A percentile compares a stretch with the other conserved stretches of the same genome.
These are phyloP conservation scores for Begonia masoniana DNA, from an alignment of 306 rosid species.

Conservation along the genomic window DNA sequence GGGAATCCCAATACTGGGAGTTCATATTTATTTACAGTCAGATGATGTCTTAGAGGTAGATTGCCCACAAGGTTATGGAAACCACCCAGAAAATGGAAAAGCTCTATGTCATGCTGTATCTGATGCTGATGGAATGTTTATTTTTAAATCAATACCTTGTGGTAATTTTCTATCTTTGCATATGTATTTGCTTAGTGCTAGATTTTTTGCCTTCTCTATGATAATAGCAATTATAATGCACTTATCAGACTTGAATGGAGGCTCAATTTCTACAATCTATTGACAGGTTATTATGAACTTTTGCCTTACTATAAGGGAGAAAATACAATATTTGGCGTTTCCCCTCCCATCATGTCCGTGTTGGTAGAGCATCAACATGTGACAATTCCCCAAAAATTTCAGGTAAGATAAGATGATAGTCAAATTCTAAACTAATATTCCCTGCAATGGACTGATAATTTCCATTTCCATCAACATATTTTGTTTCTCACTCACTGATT, in stretches of 20 bases:
- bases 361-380: constrained; percentile 75
- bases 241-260: not conserved
- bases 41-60: constrained; percentile 74
- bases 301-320: constrained; percentile 97
- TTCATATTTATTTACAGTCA: constrained; percentile 69
- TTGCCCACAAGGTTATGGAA: constrained; percentile 79
- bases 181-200: not conserved
- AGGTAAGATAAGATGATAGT: constrained; percentile 39
- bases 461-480: too few relatives aligned
- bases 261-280: constrained; percentile 14
- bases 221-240: constrained; percentile 2
- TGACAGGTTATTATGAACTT: constrained; percentile 68
- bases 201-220: constrained; percentile 6
- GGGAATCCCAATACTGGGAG: constrained; percentile 98
- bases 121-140: constrained; percentile 77
- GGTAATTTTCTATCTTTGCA: constrained; percentile 37
- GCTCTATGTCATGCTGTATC: constrained; percentile 84
- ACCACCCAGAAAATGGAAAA: constrained; percentile 39
- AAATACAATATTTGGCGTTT: constrained; percentile 87
- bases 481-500: not conserved
- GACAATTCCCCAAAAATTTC: constrained; percentile 66
- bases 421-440: not conserved
- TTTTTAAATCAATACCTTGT: constrained; percentile 74
- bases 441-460: too few relatives aligned
- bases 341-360: constrained; percentile 61